Percentiles rank a stretch among this genome's conserved stretches.
These are phyloP conservation scores for Saturnispora diversa DNA, from an alignment of 805 yeast species.

Conservation along the genomic window DNA sequence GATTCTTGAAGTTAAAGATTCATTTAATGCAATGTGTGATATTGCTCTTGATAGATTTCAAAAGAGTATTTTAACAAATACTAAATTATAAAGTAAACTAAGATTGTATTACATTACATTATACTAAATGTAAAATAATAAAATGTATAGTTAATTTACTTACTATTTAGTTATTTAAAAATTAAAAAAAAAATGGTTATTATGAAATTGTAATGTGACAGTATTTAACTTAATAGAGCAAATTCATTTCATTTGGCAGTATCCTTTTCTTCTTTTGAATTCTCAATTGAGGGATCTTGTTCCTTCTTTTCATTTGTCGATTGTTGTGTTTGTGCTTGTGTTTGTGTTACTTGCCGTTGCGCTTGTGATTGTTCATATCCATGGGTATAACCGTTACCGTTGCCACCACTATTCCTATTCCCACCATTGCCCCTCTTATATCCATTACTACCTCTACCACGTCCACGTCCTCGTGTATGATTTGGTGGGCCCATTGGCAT, in stretches of 20 bases:
- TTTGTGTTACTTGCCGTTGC: not conserved
- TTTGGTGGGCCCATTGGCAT: constrained; percentile 1
- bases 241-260: constrained; percentile 4
- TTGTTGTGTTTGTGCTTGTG: not conserved
- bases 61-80: too few species aligned
- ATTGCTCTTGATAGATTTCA: constrained; percentile 72
- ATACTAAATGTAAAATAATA: too few species aligned
- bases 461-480: not conserved
- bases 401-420: constrained; percentile 6
- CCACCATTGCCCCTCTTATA: constrained; percentile 3
- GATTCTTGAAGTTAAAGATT: constrained; percentile 49
- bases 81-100: too few species aligned
- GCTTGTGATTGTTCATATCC: constrained; percentile 5
- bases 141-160: too few species aligned
- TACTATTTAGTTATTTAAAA: too few species aligned
- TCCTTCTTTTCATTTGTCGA: not conserved
- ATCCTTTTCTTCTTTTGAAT: not conserved
- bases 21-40: constrained; percentile 85
- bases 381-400: constrained; percentile 11
- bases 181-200: too few species aligned
- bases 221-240: too few species aligned
- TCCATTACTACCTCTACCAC: constrained; percentile 1
- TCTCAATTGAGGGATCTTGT: not conserved
- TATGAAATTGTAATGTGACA: too few species aligned
- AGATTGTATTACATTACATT: too few species aligned